Evolutionary conservation across 352 stramenopile genomes (phyloP).

Genomic region (Globisporangium takayamanum): DNA sequence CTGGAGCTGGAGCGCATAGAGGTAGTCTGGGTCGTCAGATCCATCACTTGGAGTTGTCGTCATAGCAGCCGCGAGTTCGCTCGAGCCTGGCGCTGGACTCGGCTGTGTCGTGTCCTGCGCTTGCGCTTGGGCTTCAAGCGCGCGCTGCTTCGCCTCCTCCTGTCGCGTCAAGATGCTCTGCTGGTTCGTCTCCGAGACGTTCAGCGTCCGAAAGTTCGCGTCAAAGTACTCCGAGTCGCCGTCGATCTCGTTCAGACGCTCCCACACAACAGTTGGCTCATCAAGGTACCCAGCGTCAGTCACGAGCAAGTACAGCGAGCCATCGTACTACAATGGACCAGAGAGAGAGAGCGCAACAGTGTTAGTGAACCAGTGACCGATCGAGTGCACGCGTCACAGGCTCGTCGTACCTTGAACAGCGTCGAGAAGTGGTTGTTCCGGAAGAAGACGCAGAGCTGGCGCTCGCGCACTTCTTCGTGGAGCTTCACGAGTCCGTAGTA

Average conservation of each 20-base stretch:
- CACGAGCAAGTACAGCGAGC: slow-evolving; percentile 92
- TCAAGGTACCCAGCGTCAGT: slow-evolving; percentile 96
- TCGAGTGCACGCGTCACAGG: not conserved
- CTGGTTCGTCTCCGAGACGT: slow-evolving; percentile 59
- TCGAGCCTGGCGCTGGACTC: not conserved
- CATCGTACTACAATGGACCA: slow-evolving; percentile 60
- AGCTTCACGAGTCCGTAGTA: slow-evolving; percentile 92
- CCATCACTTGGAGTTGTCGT: not conserved
- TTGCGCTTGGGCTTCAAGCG: slow-evolving; percentile 11
- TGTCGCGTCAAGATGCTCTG: slow-evolving; percentile 60
- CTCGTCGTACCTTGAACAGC: slow-evolving; percentile 83
- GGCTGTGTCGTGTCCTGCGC: not conserved
- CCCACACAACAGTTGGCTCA: slow-evolving; percentile 91
- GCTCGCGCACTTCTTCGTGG: slow-evolving; percentile 88
- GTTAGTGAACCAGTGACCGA: not conserved
- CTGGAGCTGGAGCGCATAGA: slow-evolving; percentile 67
- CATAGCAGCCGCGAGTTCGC: not conserved
- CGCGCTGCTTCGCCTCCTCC: slow-evolving; percentile 28
- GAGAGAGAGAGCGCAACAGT: not conserved
- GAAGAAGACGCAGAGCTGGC: slow-evolving; percentile 95
- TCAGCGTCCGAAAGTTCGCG: slow-evolving; percentile 54
- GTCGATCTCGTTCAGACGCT: slow-evolving; percentile 90
- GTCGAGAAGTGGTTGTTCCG: slow-evolving; percentile 99
- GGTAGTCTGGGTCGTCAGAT: slow-evolving; percentile 53
- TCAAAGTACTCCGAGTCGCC: slow-evolving; percentile 78